Conservation (phyloP, 768 basidiomycete species). For the Pisolithus tinctorius region DNA sequence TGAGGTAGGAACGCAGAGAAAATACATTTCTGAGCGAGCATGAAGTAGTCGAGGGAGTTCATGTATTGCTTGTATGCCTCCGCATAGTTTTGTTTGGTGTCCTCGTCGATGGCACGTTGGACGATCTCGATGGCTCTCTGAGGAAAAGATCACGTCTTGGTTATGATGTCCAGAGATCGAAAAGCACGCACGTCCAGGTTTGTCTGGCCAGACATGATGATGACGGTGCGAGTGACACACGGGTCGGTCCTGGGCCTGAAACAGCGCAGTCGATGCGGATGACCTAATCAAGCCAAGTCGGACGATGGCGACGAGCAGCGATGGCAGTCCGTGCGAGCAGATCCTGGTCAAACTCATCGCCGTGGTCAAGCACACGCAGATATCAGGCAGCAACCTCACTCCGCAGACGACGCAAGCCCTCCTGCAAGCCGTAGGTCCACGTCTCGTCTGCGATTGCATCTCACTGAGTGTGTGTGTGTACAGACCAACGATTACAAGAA, state of each 20-base stretch:
- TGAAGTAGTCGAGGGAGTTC: conserved; percentile 96
- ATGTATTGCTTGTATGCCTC: conserved; percentile 94
- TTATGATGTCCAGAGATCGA: conserved; percentile 5
- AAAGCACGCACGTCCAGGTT: conserved; percentile 40
- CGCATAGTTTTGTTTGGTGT: conserved; percentile 86
- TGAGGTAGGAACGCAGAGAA: background rate
- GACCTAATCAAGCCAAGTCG: background rate
- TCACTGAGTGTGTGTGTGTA: background rate
- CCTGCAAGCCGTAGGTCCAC: conserved; percentile 53
- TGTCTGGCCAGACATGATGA: conserved; percentile 36
- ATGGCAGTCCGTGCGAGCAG: conserved; percentile 38
- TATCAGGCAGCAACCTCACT: conserved; percentile 45
- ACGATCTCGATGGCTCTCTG: conserved; percentile 87
- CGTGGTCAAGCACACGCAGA: conserved; percentile 55
- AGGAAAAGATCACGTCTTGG: background rate
- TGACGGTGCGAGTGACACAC: background rate
- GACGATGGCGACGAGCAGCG: no score
- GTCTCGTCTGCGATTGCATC: background rate
- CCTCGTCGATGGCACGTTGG: conserved; percentile 88
- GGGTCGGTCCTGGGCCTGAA: no score
- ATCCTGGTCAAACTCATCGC: conserved; percentile 55
- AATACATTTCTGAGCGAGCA: conserved; percentile 90
- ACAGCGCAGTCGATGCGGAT: background rate
- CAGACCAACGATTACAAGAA: conserved; percentile 72
- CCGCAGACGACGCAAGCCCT: conserved; percentile 60